These are phyloP conservation scores for Quaeritorhiza haematococci DNA, from an alignment of 371 early-diverging fungal species.

Conservation along the genomic window DNA sequence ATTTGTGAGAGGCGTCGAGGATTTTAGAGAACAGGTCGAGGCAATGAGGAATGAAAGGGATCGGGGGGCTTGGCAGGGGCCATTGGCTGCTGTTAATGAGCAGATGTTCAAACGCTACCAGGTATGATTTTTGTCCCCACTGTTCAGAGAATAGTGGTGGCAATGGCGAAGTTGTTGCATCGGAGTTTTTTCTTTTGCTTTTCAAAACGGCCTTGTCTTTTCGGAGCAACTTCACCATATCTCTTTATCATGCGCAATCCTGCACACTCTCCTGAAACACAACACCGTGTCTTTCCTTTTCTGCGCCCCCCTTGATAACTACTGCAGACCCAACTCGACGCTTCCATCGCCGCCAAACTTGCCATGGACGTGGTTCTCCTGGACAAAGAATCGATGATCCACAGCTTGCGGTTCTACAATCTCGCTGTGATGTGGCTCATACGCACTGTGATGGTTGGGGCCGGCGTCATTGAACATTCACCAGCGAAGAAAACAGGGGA, in stretches of 20 bases:
- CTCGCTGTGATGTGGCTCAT: conserved; percentile 79
- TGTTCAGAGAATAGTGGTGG: no score
- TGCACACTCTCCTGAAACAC: no score
- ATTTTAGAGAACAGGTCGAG: conserved; percentile 49
- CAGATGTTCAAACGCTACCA: conserved; percentile 26
- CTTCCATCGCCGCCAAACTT: conserved; percentile 53
- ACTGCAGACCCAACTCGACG: conserved; percentile 32
- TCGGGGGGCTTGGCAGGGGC: conserved; percentile 26
- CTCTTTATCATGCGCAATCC: not conserved
- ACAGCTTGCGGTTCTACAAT: conserved; percentile 69
- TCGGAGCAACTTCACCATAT: not conserved
- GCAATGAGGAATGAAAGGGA: conserved; percentile 35
- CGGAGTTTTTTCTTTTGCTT: no score
- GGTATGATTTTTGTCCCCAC: conserved; percentile 13
- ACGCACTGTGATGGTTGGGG: conserved; percentile 37
- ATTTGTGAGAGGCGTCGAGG: conserved; percentile 60
- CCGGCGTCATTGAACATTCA: not conserved
- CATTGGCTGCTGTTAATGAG: conserved; percentile 43
- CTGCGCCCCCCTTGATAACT: not conserved
- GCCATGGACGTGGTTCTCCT: conserved; percentile 73
- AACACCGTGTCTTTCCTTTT: not conserved
- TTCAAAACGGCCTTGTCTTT: no score
- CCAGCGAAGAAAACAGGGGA: conserved; percentile 3
- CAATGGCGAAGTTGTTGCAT: no score
- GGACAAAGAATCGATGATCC: conserved; percentile 59